Conservation (phyloP, 2,329 filamentous ascomycete genomes). For the Fusarium penzigii region DNA sequence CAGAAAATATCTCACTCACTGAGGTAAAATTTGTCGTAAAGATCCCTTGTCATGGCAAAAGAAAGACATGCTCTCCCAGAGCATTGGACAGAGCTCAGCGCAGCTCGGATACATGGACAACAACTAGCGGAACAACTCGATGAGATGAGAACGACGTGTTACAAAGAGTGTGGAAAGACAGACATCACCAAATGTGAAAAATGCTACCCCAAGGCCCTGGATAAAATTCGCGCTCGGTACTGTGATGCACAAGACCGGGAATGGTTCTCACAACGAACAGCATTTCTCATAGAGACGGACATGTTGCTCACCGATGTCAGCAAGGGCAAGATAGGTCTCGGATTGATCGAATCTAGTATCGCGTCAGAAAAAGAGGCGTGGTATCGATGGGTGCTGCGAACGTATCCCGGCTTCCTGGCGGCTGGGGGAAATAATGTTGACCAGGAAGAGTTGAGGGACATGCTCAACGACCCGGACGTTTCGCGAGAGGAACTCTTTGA, state of each 20-base stretch:
- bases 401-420: conserved; percentile 40
- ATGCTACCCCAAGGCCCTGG: conserved; percentile 50
- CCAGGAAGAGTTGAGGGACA: conserved; percentile 35
- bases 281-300: conserved; percentile 53
- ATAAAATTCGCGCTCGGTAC: conserved; percentile 43
- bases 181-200: conserved; percentile 47
- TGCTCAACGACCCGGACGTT: conserved; percentile 40
- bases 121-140: conserved; percentile 44
- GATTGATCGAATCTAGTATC: conserved; percentile 51
- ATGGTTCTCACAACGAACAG: conserved; percentile 53
- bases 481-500: conserved; percentile 39
- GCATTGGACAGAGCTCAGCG: conserved; percentile 42
- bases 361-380: conserved; percentile 53
- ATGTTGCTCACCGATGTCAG: conserved; percentile 50
- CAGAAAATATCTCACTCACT: background rate
- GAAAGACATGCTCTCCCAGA: conserved; percentile 35
- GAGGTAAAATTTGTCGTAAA: conserved; percentile 6
- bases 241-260: conserved; percentile 39
- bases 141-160: conserved; percentile 45
- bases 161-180: conserved; percentile 42
- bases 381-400: conserved; percentile 49
- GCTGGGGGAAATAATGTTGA: conserved; percentile 32
- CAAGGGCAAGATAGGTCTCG: conserved; percentile 43
- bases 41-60: conserved; percentile 17
- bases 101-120: conserved; percentile 32